These are phyloP conservation scores for Amoebophrya sp. DNA, from an alignment of 169 alveolate genomes.

Conservation along the genomic window DNA sequence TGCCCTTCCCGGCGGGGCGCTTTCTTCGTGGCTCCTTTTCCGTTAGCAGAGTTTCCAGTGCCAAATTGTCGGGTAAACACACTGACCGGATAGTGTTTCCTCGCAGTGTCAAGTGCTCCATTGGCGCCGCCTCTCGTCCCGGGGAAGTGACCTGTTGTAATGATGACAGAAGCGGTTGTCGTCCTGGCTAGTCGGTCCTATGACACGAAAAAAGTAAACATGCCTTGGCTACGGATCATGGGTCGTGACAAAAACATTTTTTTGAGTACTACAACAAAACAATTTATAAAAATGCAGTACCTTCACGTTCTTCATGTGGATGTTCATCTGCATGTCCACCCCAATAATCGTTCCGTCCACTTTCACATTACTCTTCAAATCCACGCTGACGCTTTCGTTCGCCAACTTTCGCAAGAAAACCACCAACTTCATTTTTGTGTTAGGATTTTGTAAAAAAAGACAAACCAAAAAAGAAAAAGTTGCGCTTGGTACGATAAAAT, in stretches of 20 bases:
- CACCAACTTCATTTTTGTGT: not conserved
- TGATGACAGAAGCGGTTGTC: not conserved
- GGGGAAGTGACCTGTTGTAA: not conserved
- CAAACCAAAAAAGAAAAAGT: no score
- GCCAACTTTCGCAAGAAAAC: constrained; percentile 8
- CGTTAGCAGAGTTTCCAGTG: not conserved
- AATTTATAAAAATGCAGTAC: not conserved
- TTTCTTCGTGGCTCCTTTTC: not conserved
- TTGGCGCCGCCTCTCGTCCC: not conserved
- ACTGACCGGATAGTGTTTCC: not conserved
- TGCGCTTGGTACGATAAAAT: no score
- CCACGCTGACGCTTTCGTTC: not conserved
- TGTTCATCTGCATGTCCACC: constrained; percentile 19
- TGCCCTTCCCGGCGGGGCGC: not conserved
- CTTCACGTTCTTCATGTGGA: constrained; percentile 17
- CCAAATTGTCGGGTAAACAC: not conserved
- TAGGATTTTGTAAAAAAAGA: no score
- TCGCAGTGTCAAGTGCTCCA: not conserved
- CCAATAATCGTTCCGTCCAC: not conserved
- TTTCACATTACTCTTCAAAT: not conserved
- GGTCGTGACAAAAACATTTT: no score
- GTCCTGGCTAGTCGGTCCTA: no score
- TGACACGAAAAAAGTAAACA: no score
- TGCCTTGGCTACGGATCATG: no score
- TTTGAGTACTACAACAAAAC: no score